Base-by-base conservation (phyloP, 140 eudicot genomes). In the Bidens hawaiensis region DNA sequence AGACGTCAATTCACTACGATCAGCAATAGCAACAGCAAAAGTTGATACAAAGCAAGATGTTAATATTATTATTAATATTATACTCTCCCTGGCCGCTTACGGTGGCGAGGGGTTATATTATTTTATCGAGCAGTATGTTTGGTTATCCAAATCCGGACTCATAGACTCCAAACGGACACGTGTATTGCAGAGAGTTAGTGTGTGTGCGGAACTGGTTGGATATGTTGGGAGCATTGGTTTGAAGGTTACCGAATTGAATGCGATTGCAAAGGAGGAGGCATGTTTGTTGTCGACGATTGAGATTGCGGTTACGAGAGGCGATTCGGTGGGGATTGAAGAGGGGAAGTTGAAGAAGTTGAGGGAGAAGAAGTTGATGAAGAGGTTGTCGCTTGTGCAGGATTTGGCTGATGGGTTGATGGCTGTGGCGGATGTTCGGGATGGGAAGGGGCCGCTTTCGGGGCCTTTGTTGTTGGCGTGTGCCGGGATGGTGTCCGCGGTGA, bases 141-240 rank as follows among this genome's bases (percentile, higher is more conserved):
- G 98, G 96, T 67, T 91, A 26, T 78, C 78, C 1, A 91, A 91
- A 59, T 67, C 98, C 5, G 96, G 98, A 5, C 46, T 91, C 3
- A 76, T 91, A 8, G 89, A 80, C 21, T 16, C 47, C 23, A 75
- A 70, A 40, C 48, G 76, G 67, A 64, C 80, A 51, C 52, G 67
- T 0, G 19, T 38, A 15, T 33, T 87, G 52, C 89, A 80, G 49
- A 68, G 54, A 18, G 28, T 79, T 30, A 84, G 98, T 21, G 95
- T 96, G 5, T 91, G 96, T 95, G 79, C 83, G 2, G 98, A 87
- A 59, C 75, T 91, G 3, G 50, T 91, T n/a, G 98, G 98, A 0
- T 87, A 84, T 54, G 26, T 91, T 9, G 98, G 98, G 70, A 91
- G 98, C 57, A 64, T 91, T 50, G 33, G 83, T 4, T 78, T 91